A percentile compares a stretch with the other conserved stretches of the same genome.
phyloP scores from a whole-genome alignment of 2,329 filamentous ascomycete genomes.

The Aureobasidium subglaciale region DNA sequence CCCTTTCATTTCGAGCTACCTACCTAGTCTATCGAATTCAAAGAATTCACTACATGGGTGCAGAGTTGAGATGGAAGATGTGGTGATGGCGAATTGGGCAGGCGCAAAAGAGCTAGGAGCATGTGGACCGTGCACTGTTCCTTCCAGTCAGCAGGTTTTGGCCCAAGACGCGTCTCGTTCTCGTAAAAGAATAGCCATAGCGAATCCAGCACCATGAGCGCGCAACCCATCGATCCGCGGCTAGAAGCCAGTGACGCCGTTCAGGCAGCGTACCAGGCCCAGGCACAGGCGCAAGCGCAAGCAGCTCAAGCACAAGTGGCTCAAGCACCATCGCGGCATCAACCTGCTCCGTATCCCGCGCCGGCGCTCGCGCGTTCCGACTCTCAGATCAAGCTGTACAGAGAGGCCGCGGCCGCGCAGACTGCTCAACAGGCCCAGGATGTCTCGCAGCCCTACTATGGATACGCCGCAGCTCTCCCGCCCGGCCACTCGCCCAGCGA shows the following conservation, averaged over 20 bases:
- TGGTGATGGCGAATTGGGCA: not conserved
- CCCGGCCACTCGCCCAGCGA: slow-evolving; percentile 9
- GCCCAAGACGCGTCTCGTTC: not conserved
- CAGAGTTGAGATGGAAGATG: not conserved
- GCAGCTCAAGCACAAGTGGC: slow-evolving; percentile 10
- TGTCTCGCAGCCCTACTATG: slow-evolving; percentile 10
- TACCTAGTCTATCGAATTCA: too few species aligned
- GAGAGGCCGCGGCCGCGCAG: not conserved
- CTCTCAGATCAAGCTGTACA: slow-evolving; percentile 14
- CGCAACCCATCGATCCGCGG: slow-evolving; percentile 10
- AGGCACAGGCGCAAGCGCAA: slow-evolving; percentile 7
- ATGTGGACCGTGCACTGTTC: slow-evolving; percentile 3
- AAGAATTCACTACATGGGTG: too few species aligned
- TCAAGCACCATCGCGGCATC: slow-evolving; percentile 13
- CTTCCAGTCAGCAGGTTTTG: slow-evolving; percentile 6
- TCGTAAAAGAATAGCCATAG: not conserved
- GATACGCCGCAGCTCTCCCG: not conserved
- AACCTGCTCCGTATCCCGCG: slow-evolving; percentile 14
- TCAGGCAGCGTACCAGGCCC: slow-evolving; percentile 8
- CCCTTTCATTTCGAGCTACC: too few species aligned
- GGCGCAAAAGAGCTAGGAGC: not conserved
- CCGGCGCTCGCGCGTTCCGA: slow-evolving; percentile 12
- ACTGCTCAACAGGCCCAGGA: slow-evolving; percentile 10
- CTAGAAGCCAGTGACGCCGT: slow-evolving; percentile 13
- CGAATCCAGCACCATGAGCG: slow-evolving; percentile 1